A percentile compares a stretch with the other conserved stretches of the same genome.
These are phyloP conservation scores for Darksidea phi DNA, from an alignment of 495 filamentous ascomycete species.

Conservation along the genomic window DNA sequence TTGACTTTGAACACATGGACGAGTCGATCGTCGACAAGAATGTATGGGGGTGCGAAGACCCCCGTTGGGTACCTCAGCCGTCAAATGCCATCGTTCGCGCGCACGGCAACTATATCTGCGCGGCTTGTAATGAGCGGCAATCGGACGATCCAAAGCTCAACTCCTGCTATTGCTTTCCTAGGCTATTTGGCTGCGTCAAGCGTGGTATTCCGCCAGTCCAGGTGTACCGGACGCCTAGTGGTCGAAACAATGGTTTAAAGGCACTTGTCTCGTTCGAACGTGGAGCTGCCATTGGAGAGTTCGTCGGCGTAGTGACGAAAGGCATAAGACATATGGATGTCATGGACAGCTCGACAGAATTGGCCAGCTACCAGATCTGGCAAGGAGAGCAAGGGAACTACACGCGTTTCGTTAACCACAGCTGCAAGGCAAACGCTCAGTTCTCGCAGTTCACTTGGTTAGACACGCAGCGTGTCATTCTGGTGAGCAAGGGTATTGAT, in stretches of 20 bases:
- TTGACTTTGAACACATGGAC: slow-evolving; percentile 38
- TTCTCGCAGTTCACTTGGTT: slow-evolving; percentile 49
- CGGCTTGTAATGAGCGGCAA: slow-evolving; percentile 35
- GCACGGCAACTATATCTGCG: slow-evolving; percentile 25
- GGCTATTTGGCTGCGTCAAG: slow-evolving; percentile 27
- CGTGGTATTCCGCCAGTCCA: background rate
- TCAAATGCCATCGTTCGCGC: background rate
- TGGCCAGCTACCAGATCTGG: slow-evolving; percentile 41
- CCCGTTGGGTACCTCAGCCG: slow-evolving; percentile 18
- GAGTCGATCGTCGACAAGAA: slow-evolving; percentile 36
- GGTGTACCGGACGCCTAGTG: background rate
- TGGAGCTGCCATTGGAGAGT: slow-evolving; percentile 39
- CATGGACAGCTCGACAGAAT: slow-evolving; percentile 40
- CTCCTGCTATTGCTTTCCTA: slow-evolving; percentile 26
- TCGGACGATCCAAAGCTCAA: slow-evolving; percentile 36
- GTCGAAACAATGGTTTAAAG: slow-evolving; percentile 39
- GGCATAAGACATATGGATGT: slow-evolving; percentile 42
- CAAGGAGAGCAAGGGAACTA: slow-evolving; percentile 46
- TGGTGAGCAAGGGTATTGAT: slow-evolving; percentile 45
- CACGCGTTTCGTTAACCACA: slow-evolving; percentile 37
- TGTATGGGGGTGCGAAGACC: slow-evolving; percentile 38
- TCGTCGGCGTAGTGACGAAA: slow-evolving; percentile 39
- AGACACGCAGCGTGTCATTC: slow-evolving; percentile 45
- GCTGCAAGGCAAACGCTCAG: no score
- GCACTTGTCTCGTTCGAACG: slow-evolving; percentile 35